Conservation (phyloP, 441 rosid genomes). For the Capsella rubella region DNA sequence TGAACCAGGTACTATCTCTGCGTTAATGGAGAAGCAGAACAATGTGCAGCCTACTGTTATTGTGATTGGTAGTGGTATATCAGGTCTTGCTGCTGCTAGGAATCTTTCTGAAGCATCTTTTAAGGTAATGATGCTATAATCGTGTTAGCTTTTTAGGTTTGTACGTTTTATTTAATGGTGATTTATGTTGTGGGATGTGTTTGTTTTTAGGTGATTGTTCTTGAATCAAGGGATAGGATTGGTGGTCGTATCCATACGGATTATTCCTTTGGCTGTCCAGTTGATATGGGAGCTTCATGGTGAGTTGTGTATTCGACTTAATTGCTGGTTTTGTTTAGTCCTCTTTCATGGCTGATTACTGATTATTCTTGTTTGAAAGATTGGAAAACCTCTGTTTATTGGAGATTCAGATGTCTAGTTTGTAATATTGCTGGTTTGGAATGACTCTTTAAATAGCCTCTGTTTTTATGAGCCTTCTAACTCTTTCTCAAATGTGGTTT, state of each 20-base stretch:
- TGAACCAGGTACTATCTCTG: conserved; percentile 49
- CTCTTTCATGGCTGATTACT: not conserved
- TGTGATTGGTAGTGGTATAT: conserved; percentile 86
- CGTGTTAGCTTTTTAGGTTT: not conserved
- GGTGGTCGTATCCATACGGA: conserved; percentile 81
- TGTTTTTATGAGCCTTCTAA: not conserved
- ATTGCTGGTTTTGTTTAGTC: not conserved
- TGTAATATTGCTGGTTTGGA: not conserved
- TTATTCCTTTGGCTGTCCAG: conserved; percentile 75
- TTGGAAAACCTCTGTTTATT: not conserved
- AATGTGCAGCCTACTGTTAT: conserved; percentile 65
- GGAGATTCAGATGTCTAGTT: not conserved
- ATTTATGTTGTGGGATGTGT: not conserved
- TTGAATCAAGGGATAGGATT: conserved; percentile 69
- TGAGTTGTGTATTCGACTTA: conserved; percentile 27
- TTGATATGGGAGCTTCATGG: conserved; percentile 88
- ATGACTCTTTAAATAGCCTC: not conserved
- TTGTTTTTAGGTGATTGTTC: conserved; percentile 55
- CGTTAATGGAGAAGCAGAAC: conserved; percentile 55
- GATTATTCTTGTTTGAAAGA: not conserved
- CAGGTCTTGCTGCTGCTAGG: conserved; percentile 88
- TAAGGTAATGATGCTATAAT: conserved; percentile 48
- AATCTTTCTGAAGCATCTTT: conserved; percentile 70
- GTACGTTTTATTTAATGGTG: not conserved
- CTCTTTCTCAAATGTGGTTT: conserved; percentile 27